phyloP scores from a whole-genome alignment of 805 yeast genomes.

The Millerago galiae region DNA sequence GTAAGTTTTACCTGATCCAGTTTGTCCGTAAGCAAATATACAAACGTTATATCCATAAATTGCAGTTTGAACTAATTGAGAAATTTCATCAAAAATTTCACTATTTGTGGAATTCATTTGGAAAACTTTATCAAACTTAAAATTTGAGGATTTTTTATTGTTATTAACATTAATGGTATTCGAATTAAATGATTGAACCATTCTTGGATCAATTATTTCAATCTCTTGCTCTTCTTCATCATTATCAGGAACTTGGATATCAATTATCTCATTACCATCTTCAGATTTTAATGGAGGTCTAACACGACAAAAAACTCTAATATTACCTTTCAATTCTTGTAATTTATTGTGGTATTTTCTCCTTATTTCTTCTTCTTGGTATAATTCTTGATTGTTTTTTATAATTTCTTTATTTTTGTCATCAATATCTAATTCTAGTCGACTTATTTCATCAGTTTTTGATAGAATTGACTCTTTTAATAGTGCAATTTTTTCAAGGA shows the following conservation, averaged over 20 bases:
- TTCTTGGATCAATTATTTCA: slow-evolving; percentile 14
- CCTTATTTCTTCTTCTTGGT: slow-evolving; percentile 48
- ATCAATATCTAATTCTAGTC: slow-evolving; percentile 16
- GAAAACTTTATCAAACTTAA: slow-evolving; percentile 78
- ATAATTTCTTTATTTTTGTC: slow-evolving; percentile 27
- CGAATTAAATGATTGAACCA: background rate
- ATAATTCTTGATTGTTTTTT: slow-evolving; percentile 31
- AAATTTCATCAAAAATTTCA: slow-evolving; percentile 74
- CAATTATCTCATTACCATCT: slow-evolving; percentile 21
- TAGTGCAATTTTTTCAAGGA: slow-evolving; percentile 8
- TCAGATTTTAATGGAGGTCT: slow-evolving; percentile 45
- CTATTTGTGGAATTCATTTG: slow-evolving; percentile 43
- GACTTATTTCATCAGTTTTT: slow-evolving; percentile 13
- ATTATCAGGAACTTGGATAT: slow-evolving; percentile 27
- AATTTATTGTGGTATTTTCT: slow-evolving; percentile 63
- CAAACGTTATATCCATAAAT: slow-evolving; percentile 89
- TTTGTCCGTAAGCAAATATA: slow-evolving; percentile 95
- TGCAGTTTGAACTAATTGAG: slow-evolving; percentile 79
- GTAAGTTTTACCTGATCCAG: slow-evolving; percentile 90
- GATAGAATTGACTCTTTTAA: slow-evolving; percentile 13
- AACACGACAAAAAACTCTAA: slow-evolving; percentile 83
- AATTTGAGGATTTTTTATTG: slow-evolving; percentile 26
- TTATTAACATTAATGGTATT: background rate
- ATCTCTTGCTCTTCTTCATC: slow-evolving; percentile 24
- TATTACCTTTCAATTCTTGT: slow-evolving; percentile 87